Conservation (phyloP, 192 early-diverging fungal genomes). For the Geranomyces variabilis region DNA sequence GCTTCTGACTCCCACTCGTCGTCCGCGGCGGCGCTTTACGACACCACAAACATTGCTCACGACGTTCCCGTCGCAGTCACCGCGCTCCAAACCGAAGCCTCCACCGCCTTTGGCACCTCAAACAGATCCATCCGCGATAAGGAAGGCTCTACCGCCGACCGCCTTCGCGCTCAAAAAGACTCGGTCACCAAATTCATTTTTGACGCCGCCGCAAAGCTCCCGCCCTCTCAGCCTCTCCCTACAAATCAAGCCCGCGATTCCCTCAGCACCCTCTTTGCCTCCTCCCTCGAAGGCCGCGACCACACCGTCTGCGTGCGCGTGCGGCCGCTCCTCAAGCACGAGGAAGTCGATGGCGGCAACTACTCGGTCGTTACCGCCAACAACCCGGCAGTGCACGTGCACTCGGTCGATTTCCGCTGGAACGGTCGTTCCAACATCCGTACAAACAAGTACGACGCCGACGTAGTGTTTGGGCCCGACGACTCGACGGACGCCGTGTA, state of each 20-base stretch:
- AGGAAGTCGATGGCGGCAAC: constrained; percentile 17
- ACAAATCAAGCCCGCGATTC: not conserved
- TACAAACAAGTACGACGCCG: constrained; percentile 18
- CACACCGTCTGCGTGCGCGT: constrained; percentile 29
- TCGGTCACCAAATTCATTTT: not conserved
- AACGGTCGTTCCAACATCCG: constrained; percentile 8
- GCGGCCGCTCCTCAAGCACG: constrained; percentile 38
- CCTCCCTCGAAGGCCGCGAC: not conserved
- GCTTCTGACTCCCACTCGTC: too few relatives aligned
- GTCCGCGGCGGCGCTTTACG: too few relatives aligned
- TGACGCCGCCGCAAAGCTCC: not conserved
- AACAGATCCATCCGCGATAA: not conserved
- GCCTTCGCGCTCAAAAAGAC: not conserved
- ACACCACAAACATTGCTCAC: too few relatives aligned
- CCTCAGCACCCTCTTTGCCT: not conserved
- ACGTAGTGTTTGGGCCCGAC: not conserved
- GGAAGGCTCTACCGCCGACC: not conserved
- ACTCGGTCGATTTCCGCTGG: constrained; percentile 25
- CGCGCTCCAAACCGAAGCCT: not conserved
- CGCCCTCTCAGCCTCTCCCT: not conserved
- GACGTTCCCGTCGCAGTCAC: too few relatives aligned
- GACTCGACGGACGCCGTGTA: not conserved
- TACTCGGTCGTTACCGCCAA: constrained; percentile 24
- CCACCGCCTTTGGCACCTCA: not conserved
- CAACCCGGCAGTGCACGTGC: constrained; percentile 12